Base-by-base conservation (phyloP, 192 early-diverging fungal species). In the Entomortierella chlamydospora region DNA sequence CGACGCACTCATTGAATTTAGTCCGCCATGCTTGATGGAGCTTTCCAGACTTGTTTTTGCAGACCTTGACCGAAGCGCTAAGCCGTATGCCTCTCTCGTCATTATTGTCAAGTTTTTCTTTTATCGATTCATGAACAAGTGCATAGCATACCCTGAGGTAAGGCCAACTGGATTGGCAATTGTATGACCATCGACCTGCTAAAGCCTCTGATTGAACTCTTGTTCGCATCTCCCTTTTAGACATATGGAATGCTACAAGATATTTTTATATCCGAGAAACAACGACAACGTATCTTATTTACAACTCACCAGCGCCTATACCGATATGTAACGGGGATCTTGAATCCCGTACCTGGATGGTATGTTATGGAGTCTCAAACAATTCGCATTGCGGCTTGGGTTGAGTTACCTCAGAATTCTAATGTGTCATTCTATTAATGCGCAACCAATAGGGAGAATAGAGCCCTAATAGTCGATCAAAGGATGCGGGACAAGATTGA, bases 71-170 rank as follows among this genome's bases (percentile, higher is more conserved):
- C 54, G 57, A 33, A 49, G 53, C n/a, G 43, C 62, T 17, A 76
- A 55, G 30, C 49, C 68, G 20, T 78, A 83, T 41, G 82, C 82
- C 9, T 78, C 68, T 26, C 22, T 77, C 52, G 64, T 83, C 28
- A 70, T 83, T 26, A 55, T 78, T 25, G 76, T 83, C 60, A 76
- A 83, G 37, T 83, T 76, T 50, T 83, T 83, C 65, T 83, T 80
- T 53, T 78, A 77, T 22, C 68, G 73, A 15, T 83, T 83, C 57
- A 72, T 83, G 70, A 77, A 77, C 58, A 70, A 77, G 61, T 76
- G 67, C 23, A 79, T 83, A 18, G 70, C 73, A 29, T 79, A 79
- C 28, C 82, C 82, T 6, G 82, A 83, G 65, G 82, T 72, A 65
- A 65, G 22, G 39, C 26, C 30, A 25, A 41, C n/a, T 6, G 7